Evolutionary conservation across 1,284 basidiomycete species (phyloP).

Genomic region (Tilletia indica): DNA sequence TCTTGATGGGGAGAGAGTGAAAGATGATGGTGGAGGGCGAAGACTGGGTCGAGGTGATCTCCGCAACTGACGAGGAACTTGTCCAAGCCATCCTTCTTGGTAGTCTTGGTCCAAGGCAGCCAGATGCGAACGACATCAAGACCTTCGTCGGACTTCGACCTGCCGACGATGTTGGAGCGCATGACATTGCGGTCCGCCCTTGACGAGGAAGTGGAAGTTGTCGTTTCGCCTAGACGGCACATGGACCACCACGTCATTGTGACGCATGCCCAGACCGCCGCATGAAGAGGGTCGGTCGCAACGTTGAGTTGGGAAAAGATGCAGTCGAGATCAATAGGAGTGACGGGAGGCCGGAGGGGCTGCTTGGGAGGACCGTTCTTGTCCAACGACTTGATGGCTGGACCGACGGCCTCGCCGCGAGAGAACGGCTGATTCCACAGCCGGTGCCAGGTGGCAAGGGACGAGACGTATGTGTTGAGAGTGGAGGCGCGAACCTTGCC

Average conservation of each 20-base stretch:
- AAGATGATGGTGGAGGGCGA: neutral
- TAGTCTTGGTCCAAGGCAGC: neutral
- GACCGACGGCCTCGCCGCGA: neutral
- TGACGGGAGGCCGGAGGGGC: neutral
- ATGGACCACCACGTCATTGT: neutral
- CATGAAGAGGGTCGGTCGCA: neutral
- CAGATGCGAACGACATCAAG: neutral
- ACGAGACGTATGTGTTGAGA: neutral
- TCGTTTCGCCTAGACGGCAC: slow-evolving; percentile 1
- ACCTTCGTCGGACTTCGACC: neutral
- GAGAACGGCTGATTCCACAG: neutral
- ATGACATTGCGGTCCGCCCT: neutral
- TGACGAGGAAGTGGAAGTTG: neutral
- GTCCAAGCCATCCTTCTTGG: neutral
- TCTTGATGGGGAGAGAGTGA: neutral
- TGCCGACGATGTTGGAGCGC: neutral
- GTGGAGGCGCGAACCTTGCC: neutral
- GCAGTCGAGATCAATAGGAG: neutral
- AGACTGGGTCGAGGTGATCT: neutral
- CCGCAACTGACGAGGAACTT: neutral
- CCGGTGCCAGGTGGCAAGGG: neutral
- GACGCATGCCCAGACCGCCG: slow-evolving; percentile 1
- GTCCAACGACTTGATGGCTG: neutral
- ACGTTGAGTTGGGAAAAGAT: neutral
- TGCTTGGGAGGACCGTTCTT: neutral